Evolutionary conservation across 208 protist species (phyloP).

Genomic region (Trypanosoma platydactyli): DNA sequence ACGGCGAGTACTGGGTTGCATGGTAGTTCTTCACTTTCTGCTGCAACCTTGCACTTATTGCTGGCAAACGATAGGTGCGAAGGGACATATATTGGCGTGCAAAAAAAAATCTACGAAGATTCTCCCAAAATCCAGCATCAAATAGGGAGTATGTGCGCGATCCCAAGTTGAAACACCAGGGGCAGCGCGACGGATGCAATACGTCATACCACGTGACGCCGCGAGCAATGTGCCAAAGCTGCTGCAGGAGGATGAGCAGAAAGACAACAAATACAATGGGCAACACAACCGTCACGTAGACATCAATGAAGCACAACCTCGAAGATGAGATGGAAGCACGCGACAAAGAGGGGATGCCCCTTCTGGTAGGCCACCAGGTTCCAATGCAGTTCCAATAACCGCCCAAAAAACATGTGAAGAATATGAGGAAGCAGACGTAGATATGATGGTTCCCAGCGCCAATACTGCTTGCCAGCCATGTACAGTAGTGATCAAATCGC

Average conservation of each 20-base stretch:
- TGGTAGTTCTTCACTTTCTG: slow-evolving; percentile 48
- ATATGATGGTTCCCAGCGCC: slow-evolving; percentile 73
- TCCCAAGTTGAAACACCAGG: slow-evolving; percentile 73
- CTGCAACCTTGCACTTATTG: slow-evolving; percentile 54
- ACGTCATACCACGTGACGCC: slow-evolving; percentile 80
- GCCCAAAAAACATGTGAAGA: slow-evolving; percentile 28
- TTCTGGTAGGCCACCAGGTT: background rate
- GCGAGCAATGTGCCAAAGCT: slow-evolving; percentile 47
- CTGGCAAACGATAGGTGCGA: slow-evolving; percentile 47
- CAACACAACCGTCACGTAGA: slow-evolving; percentile 57
- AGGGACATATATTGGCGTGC: slow-evolving; percentile 33
- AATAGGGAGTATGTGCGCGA: slow-evolving; percentile 63
- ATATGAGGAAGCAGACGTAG: slow-evolving; percentile 43
- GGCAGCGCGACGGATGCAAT: slow-evolving; percentile 38
- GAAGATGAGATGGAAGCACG: background rate
- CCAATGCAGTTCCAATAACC: slow-evolving; percentile 1
- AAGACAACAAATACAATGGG: slow-evolving; percentile 46
- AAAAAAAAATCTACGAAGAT: slow-evolving; percentile 55
- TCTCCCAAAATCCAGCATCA: slow-evolving; percentile 46
- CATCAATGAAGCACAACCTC: slow-evolving; percentile 39
- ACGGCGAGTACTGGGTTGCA: slow-evolving; percentile 26
- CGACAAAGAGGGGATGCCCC: slow-evolving; percentile 3
- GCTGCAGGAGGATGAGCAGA: slow-evolving; percentile 31
- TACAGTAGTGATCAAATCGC: slow-evolving; percentile 81
- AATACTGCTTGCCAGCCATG: slow-evolving; percentile 60